These are phyloP conservation scores for Sporodiniella umbellata DNA, from an alignment of 371 early-diverging fungal genomes.

Conservation along the genomic window DNA sequence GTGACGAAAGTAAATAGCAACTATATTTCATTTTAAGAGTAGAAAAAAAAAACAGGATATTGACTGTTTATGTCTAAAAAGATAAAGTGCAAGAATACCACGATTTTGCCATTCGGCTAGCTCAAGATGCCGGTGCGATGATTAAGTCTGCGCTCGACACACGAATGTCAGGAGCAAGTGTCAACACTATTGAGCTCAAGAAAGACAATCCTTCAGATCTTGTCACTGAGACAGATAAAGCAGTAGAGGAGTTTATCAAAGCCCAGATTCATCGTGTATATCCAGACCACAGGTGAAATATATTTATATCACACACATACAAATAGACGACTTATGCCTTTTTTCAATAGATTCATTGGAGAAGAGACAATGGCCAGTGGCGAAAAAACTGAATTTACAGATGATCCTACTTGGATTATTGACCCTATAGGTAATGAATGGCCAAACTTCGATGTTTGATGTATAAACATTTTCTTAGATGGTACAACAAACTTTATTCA, in stretches of 20 bases:
- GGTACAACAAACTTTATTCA: constrained; percentile 92
- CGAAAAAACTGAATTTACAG: constrained; percentile 57
- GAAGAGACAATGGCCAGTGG: constrained; percentile 77
- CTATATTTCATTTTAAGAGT: too few relatives aligned
- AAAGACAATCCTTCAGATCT: constrained; percentile 75
- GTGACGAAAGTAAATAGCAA: too few relatives aligned
- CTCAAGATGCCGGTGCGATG: constrained; percentile 60
- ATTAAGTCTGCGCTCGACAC: constrained; percentile 57
- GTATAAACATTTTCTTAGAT: constrained; percentile 44
- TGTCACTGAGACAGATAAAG: constrained; percentile 82
- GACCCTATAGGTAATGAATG: constrained; percentile 76
- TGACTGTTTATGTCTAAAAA: too few relatives aligned
- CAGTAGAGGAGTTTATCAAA: constrained; percentile 73
- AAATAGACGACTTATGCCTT: background rate
- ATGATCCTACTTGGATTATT: constrained; percentile 88
- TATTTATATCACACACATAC: background rate
- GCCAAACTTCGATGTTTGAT: too few relatives aligned
- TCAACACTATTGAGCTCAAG: constrained; percentile 38
- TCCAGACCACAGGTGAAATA: constrained; percentile 62
- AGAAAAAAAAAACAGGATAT: too few relatives aligned
- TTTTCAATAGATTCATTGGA: constrained; percentile 70
- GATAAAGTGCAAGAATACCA: constrained; percentile 40
- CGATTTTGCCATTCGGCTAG: constrained; percentile 53
- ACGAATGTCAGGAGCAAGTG: constrained; percentile 48
- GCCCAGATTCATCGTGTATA: constrained; percentile 53